phyloP scores from a whole-genome alignment of 208 protist species.

The Naegleria gruberi region DNA sequence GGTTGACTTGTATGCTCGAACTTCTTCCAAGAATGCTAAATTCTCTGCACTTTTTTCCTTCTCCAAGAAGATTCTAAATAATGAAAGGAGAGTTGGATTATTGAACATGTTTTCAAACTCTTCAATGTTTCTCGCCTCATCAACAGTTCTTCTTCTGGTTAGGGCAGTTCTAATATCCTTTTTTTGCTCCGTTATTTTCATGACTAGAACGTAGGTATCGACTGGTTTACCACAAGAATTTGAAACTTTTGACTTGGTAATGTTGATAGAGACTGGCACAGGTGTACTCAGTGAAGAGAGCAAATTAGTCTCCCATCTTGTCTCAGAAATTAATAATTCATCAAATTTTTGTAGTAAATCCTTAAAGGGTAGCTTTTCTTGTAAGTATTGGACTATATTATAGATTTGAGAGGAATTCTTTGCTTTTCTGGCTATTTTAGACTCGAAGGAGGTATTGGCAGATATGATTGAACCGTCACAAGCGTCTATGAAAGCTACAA shows the following conservation, averaged over 20 bases:
- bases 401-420: not conserved
- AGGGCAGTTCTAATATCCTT: too few relatives aligned
- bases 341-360: not conserved
- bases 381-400: too few relatives aligned
- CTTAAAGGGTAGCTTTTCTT: too few relatives aligned
- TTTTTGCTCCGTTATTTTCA: too few relatives aligned
- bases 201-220: too few relatives aligned
- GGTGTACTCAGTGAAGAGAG: not conserved
- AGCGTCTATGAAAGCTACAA: not conserved
- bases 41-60: not conserved
- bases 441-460: not conserved
- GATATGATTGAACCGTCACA: not conserved
- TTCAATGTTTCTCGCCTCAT: too few relatives aligned
- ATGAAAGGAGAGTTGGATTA: too few relatives aligned
- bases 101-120: too few relatives aligned
- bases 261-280: not conserved
- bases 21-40: not conserved
- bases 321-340: not conserved
- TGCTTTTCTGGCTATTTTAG: not conserved
- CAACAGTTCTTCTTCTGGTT: too few relatives aligned
- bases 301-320: not conserved
- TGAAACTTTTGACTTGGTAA: too few relatives aligned
- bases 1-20: not conserved
- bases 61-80: not conserved
- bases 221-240: too few relatives aligned